phyloP scores from a whole-genome alignment of 306 rosid species.

The Luffa acutangula region DNA sequence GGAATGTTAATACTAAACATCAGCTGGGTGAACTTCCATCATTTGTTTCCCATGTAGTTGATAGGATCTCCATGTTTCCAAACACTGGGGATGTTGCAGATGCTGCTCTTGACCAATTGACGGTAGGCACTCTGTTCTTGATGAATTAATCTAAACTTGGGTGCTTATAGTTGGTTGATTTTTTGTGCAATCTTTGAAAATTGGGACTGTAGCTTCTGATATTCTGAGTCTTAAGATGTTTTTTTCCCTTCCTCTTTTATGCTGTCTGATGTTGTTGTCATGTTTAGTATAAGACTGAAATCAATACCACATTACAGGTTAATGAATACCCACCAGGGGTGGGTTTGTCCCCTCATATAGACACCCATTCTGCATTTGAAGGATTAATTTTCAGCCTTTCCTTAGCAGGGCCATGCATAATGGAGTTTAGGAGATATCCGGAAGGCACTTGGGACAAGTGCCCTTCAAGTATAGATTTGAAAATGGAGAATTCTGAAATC shows the following conservation, averaged over 20 bases:
- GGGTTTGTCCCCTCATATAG: slow-evolving; percentile 94
- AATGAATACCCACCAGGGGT: slow-evolving; percentile 95
- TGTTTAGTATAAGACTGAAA: slow-evolving; percentile 15
- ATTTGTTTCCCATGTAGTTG: slow-evolving; percentile 52
- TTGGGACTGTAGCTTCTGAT: background rate
- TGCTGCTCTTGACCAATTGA: slow-evolving; percentile 68
- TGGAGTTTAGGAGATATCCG: slow-evolving; percentile 77
- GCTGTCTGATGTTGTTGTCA: background rate
- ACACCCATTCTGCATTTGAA: slow-evolving; percentile 97
- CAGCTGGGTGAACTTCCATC: slow-evolving; percentile 70
- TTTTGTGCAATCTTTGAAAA: background rate
- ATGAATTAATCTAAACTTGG: background rate
- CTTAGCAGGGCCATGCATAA: slow-evolving; percentile 89
- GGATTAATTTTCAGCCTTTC: slow-evolving; percentile 95
- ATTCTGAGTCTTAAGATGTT: background rate
- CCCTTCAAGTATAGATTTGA: slow-evolving; percentile 25
- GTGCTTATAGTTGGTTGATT: background rate
- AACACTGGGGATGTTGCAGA: slow-evolving; percentile 22
- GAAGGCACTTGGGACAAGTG: slow-evolving; percentile 30
- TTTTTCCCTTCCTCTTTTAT: background rate
- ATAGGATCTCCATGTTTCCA: slow-evolving; percentile 48
- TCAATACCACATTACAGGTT: slow-evolving; percentile 40
- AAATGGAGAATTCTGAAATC: slow-evolving; percentile 29
- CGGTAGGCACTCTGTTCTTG: slow-evolving; percentile 30
- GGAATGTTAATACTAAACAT: slow-evolving; percentile 61